Evolutionary conservation across 2,329 filamentous ascomycete genomes (phyloP).

Genomic region (Alternaria triticina): DNA sequence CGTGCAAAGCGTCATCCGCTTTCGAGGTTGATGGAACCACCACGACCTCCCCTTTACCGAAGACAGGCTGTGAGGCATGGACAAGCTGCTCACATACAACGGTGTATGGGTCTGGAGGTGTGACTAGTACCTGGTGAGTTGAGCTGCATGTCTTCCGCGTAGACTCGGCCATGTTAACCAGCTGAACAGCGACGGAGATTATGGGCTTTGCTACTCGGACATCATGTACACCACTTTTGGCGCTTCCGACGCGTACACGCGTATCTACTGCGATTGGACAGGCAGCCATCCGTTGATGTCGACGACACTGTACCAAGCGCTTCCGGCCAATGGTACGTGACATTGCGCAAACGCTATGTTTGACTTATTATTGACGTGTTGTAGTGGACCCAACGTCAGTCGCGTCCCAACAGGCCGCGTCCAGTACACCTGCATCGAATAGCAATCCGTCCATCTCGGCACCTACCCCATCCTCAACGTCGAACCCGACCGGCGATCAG

Average conservation of each 20-base stretch:
- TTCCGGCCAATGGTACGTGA: not conserved
- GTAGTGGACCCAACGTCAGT: not conserved
- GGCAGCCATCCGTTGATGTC: not conserved
- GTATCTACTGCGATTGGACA: slow-evolving; percentile 7
- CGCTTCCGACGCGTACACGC: not conserved
- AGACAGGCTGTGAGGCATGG: slow-evolving; percentile 1
- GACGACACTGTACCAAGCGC: not conserved
- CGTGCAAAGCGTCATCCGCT: not conserved
- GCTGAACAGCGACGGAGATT: not conserved
- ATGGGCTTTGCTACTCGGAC: slow-evolving; percentile 1
- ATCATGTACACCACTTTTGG: not conserved
- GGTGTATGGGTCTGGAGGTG: not conserved
- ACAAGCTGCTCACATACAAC: slow-evolving; percentile 1
- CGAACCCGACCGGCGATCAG: not conserved
- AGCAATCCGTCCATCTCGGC: not conserved
- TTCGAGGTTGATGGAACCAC: not conserved
- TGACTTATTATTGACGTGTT: not conserved
- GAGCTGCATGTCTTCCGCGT: too few species aligned
- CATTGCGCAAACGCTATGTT: too few species aligned
- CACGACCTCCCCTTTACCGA: not conserved
- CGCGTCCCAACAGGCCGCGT: not conserved
- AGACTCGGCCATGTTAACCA: not conserved
- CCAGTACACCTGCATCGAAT: not conserved
- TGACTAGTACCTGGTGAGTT: slow-evolving; percentile 1
- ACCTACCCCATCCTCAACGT: not conserved